These are phyloP conservation scores for Vigna mungo DNA, from an alignment of 306 rosid species.

Conservation along the genomic window DNA sequence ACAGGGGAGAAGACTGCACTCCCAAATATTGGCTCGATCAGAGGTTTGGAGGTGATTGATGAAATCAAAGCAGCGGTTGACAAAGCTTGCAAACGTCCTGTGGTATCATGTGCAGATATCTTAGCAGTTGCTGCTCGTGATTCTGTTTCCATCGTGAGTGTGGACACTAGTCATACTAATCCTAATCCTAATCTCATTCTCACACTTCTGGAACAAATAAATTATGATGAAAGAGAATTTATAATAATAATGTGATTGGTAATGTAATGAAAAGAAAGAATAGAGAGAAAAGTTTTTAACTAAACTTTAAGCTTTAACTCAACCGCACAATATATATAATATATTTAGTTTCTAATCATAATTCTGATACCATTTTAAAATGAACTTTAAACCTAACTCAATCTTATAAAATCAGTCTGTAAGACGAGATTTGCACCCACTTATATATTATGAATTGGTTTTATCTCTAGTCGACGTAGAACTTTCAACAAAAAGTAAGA, in stretches of 20 bases:
- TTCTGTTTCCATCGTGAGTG: constrained; percentile 50
- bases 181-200: not conserved
- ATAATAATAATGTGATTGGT: too few species aligned
- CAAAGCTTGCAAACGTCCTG: constrained; percentile 12
- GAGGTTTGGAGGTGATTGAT: constrained; percentile 47
- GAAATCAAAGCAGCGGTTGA: constrained; percentile 10
- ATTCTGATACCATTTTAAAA: too few species aligned
- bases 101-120: constrained; percentile 58
- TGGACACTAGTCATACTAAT: not conserved
- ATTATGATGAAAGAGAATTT: not conserved
- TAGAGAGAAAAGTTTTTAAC: not conserved
- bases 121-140: constrained; percentile 62
- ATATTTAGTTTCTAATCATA: too few species aligned
- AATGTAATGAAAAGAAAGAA: not conserved
- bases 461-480: too few species aligned
- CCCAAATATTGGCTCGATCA: constrained; percentile 48
- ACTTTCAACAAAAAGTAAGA: too few species aligned
- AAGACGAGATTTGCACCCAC: too few species aligned
- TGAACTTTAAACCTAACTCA: too few species aligned
- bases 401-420: too few species aligned
- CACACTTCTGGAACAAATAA: not conserved
- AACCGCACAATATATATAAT: too few species aligned
- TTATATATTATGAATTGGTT: too few species aligned
- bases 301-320: too few species aligned
- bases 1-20: constrained; percentile 66